phyloP scores from a whole-genome alignment of 495 filamentous ascomycete species.

The Xylaria cubensis region DNA sequence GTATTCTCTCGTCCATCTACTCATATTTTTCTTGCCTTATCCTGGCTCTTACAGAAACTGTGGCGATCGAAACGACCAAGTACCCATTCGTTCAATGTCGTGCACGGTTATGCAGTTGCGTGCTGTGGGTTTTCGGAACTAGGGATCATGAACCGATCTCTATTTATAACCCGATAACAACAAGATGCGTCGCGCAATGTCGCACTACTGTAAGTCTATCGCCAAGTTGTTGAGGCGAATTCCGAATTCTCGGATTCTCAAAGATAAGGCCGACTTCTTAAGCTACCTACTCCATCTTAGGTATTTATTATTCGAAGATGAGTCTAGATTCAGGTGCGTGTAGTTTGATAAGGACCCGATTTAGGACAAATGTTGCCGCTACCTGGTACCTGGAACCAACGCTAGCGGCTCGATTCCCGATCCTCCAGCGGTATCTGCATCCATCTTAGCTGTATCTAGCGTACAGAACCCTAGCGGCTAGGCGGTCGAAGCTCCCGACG shows the following conservation, averaged over 20 bases:
- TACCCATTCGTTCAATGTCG: background rate
- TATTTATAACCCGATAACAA: conserved; percentile 12
- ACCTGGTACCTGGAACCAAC: conserved; percentile 8
- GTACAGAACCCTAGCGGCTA: conserved; percentile 14
- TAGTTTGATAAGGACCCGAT: background rate
- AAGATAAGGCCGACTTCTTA: background rate
- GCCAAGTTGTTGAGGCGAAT: background rate
- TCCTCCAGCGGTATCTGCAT: conserved; percentile 4
- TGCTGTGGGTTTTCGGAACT: conserved; percentile 3
- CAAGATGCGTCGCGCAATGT: background rate
- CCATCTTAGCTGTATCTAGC: background rate
- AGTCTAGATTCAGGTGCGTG: no score
- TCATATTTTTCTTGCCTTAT: background rate
- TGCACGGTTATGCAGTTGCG: no score
- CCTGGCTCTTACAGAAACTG: background rate
- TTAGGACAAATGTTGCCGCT: background rate
- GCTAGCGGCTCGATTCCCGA: conserved; percentile 26
- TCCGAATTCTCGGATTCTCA: background rate
- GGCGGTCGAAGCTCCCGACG: conserved; percentile 17
- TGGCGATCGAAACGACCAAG: background rate
- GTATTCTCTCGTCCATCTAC: background rate
- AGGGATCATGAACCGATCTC: conserved; percentile 8
- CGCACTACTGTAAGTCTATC: no score
- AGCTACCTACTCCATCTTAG: no score
- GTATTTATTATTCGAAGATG: no score